Evolutionary conservation across 441 rosid species (phyloP).

Genomic region (Theobroma grandiflorum): DNA sequence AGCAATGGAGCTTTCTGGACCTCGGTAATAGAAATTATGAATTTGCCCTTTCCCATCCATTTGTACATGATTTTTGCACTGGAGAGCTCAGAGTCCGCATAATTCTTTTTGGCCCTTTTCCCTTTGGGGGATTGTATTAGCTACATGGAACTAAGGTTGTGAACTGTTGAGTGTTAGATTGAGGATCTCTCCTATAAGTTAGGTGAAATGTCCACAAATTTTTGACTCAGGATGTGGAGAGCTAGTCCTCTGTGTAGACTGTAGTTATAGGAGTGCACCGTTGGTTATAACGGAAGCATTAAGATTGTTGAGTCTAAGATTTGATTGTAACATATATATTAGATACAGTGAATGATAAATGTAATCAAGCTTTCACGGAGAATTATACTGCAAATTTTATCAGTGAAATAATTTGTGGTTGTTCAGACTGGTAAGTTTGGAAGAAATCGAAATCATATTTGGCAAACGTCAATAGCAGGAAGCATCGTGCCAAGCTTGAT

Average conservation of each 20-base stretch:
- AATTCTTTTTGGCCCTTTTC: not conserved
- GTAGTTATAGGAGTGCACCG: not conserved
- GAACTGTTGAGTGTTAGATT: not conserved
- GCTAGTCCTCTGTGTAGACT: not conserved
- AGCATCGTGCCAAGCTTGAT: too few species aligned
- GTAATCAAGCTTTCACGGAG: not conserved
- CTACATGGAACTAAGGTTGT: not conserved
- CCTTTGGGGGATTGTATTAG: not conserved
- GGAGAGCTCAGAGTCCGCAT: slow-evolving; percentile 2
- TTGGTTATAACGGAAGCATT: not conserved
- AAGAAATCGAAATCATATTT: not conserved
- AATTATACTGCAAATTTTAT: too few species aligned
- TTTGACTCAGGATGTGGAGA: not conserved
- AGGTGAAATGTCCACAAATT: slow-evolving; percentile 3
- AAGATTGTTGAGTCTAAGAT: not conserved
- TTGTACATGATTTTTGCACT: slow-evolving; percentile 37
- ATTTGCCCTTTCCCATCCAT: slow-evolving; percentile 23
- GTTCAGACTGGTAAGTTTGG: not conserved
- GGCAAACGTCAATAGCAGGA: too few species aligned
- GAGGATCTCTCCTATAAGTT: not conserved
- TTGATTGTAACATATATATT: not conserved
- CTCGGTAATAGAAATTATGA: slow-evolving; percentile 51
- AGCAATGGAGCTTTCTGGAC: slow-evolving; percentile 97
- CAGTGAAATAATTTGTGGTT: not conserved
- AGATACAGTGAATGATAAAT: not conserved